Evolutionary conservation across 2,329 filamentous ascomycete species (phyloP).

Genomic region (Aspergillus sp.): DNA sequence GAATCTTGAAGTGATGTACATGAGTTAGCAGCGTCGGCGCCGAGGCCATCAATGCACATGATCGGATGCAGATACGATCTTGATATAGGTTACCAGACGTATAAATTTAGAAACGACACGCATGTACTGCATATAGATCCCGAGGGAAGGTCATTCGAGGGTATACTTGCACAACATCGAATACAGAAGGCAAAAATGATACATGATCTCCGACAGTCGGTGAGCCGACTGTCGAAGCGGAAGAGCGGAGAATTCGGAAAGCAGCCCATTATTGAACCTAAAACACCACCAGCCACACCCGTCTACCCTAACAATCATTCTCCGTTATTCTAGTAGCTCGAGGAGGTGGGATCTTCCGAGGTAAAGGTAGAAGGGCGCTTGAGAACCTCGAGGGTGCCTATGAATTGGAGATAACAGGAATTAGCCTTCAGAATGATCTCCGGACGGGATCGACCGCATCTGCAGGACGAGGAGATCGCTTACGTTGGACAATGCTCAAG

Average conservation of each 20-base stretch:
- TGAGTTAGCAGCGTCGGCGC: not conserved
- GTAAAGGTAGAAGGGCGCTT: conserved; percentile 22
- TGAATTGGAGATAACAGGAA: conserved; percentile 1
- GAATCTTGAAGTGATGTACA: not conserved
- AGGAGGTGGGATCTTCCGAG: conserved; percentile 12
- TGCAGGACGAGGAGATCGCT: conserved; percentile 28
- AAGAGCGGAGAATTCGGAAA: not conserved
- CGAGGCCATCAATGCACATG: not conserved
- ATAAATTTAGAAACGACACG: not conserved
- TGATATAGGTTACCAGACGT: not conserved
- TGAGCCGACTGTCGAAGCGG: not conserved
- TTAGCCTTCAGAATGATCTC: not conserved
- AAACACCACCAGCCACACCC: not conserved
- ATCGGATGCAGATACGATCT: not conserved
- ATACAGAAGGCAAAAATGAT: conserved; percentile 12
- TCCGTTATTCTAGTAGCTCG: conserved; percentile 3
- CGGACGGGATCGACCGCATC: not conserved
- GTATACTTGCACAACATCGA: conserved; percentile 27
- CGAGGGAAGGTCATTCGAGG: conserved; percentile 20
- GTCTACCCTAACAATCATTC: not conserved
- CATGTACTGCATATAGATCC: not conserved
- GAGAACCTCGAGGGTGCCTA: conserved; percentile 35
- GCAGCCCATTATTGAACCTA: not conserved
- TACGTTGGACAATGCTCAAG: conserved; percentile 78
- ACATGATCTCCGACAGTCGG: not conserved